Evolutionary conservation across 805 yeast genomes (phyloP), one percentile per base, ranked within the genome.

Genomic region (Grigorovia transvaalensis): DNA sequence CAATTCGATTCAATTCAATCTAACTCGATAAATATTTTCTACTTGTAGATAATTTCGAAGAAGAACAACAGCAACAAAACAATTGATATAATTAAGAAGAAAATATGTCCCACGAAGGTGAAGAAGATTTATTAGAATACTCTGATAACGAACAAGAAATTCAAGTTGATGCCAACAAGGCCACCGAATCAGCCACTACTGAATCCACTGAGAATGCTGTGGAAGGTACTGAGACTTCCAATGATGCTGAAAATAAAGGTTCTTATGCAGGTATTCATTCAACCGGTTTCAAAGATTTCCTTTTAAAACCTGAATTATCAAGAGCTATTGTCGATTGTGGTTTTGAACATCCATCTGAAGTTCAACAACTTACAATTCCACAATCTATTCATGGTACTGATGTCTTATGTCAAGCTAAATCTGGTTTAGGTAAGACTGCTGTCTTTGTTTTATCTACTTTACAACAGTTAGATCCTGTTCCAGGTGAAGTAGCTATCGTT

Each of bases 301-400:
- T 93, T 66, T 80, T 91, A 72, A 93, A 93, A 76, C 97, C 98
- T 35, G 99, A 93, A 75, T 79, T 91, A 61, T 79, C 91, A 65
- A 85, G 99, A 74, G 99, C 99, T 58, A 91, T 91, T 68, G 95
- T 90, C 60, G 99, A 91, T 74, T 89, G 97, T 78, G 99, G 99
- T 78, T 91, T 91, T 70, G 99, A 91, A 77, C 99, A 91, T 76
- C 99, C 99, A 59, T 88, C 96, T 59, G 99, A 91, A 84, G 99
- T 91, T 60, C 99, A 91, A 76, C 99, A 91, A 76, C 91, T 88
- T 61, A 88, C 96, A 73, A 93, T 91, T 66, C 99, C 99, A 51
- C 98, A 93, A 75, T 87, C 97, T 52, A 88, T 91, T 67, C 85
- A 91, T 62, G 99, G 98, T 67, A 91, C 96, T 56, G 99, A 91